Conservation (phyloP, 495 filamentous ascomycete species). For the Penicillium lividum region DNA sequence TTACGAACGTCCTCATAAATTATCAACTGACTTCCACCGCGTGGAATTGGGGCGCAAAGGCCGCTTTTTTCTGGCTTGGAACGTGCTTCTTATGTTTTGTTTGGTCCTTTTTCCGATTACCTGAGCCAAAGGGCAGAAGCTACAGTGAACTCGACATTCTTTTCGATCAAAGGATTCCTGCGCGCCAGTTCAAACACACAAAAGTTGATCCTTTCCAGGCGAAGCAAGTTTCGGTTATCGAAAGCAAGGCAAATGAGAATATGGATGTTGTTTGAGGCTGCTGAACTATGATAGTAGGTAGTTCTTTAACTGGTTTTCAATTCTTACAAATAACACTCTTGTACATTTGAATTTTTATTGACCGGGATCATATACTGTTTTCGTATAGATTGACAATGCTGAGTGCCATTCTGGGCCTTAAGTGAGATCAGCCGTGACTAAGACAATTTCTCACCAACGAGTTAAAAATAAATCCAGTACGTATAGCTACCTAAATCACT, state of each 20-base stretch:
- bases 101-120: constrained; percentile 67
- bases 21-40: constrained; percentile 65
- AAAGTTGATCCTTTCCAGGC: constrained; percentile 13
- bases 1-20: constrained; percentile 64
- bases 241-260: not conserved
- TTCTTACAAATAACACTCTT: not conserved
- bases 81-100: constrained; percentile 63
- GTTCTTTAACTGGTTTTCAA: not conserved
- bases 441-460: no score
- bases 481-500: no score
- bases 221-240: not conserved
- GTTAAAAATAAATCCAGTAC: no score
- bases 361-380: no score
- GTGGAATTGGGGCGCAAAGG: constrained; percentile 67
- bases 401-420: no score
- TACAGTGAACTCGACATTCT: constrained; percentile 56
- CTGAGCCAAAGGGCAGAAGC: constrained; percentile 63
- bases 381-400: no score
- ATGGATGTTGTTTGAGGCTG: not conserved
- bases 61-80: constrained; percentile 69
- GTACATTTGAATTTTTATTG: no score
- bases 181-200: constrained; percentile 14
- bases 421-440: no score
- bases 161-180: constrained; percentile 55
- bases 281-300: not conserved